Base-by-base conservation (phyloP, 2,329 filamentous ascomycete species). In the Fusarium mangiferae region DNA sequence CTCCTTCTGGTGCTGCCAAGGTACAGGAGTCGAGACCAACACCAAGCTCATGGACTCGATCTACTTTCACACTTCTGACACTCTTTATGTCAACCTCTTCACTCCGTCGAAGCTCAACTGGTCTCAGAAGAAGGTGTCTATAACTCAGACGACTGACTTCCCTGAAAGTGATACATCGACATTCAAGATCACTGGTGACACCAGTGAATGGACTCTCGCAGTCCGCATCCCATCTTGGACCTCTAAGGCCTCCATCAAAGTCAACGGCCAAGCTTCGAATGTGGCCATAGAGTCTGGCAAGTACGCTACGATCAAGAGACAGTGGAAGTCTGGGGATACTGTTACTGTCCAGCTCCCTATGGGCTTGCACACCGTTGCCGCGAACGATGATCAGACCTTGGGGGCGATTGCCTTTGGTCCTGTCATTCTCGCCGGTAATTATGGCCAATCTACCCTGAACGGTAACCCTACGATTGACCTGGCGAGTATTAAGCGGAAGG, bases 1-100 rank as follows among this genome's bases (percentile, higher is more conserved):
- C 55, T 86, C 84, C 0, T 87, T 87, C 77, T 88, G 87, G 87
- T 89, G 87, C 76, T 88, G 87, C 61, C 85, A 88, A 73, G 87
- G 85, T 3, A 88, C 87, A 0, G 85, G 82, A 0, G 65, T 88
- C 4, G 87, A 89, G 79, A 87, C 84, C 1, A 88, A 89, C 73
- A 89, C 87, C 0, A 88, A 88, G 75, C 77, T 88, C 17, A 85
- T 84, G 80, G 87, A 89, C 72, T 87, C 86, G 0, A 85, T 89
- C 60, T 89, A 88, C 79, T 86, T 83, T 51, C 81, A 85, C 51
- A 83, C 85, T 58, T 77, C 79, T 35, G 78, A 79, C 0, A 81
- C 82, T 0, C 80, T 88, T 0, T 88, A 85, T 62, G 82, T 89
- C 41, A 88, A 88, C 68, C 76, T 88, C 5, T 88, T 87, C 68